Evolutionary conservation across 192 early-diverging fungal species (phyloP).

Genomic region (Podila epigama): DNA sequence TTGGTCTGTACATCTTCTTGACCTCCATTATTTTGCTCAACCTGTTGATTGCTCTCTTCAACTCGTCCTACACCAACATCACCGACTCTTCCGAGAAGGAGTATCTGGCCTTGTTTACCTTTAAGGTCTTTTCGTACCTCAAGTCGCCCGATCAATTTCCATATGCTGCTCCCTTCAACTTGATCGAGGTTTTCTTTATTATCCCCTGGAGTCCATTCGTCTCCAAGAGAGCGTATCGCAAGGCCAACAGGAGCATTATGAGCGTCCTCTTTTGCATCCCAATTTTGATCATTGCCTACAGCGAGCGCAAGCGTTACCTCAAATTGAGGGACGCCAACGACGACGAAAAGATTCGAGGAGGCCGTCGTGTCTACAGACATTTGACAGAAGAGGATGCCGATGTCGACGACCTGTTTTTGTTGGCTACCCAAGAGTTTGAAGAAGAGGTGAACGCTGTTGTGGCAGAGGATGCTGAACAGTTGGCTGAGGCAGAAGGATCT

Average conservation of each 20-base stretch:
- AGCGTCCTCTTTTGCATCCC: constrained; percentile 27
- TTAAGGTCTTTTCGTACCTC: constrained; percentile 51
- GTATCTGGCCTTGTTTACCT: constrained; percentile 45
- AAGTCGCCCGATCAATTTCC: constrained; percentile 50
- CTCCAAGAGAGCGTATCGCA: constrained; percentile 17
- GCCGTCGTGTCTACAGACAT: constrained; percentile 26
- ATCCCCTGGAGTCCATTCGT: constrained; percentile 29
- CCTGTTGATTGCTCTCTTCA: constrained; percentile 52
- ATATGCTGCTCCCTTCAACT: constrained; percentile 48
- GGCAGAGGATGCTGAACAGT: background rate
- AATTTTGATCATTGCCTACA: constrained; percentile 13
- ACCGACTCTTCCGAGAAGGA: constrained; percentile 46
- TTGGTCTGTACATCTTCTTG: constrained; percentile 47
- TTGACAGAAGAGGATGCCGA: constrained; percentile 26
- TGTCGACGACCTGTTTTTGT: constrained; percentile 32
- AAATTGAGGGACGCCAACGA: constrained; percentile 20
- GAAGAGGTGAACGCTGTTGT: background rate
- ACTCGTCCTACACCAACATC: constrained; percentile 54
- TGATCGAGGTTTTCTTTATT: constrained; percentile 50
- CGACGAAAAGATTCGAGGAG: constrained; percentile 24
- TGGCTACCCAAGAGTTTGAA: constrained; percentile 16
- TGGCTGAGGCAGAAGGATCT: too few species aligned
- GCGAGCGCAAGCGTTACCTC: constrained; percentile 24
- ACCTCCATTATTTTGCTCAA: constrained; percentile 50
- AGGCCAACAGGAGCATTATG: constrained; percentile 25